A percentile compares a stretch with the other conserved stretches of the same genome.
phyloP scores from a whole-genome alignment of 129 eudicot species.

The Gnaphalium uliginosum region DNA sequence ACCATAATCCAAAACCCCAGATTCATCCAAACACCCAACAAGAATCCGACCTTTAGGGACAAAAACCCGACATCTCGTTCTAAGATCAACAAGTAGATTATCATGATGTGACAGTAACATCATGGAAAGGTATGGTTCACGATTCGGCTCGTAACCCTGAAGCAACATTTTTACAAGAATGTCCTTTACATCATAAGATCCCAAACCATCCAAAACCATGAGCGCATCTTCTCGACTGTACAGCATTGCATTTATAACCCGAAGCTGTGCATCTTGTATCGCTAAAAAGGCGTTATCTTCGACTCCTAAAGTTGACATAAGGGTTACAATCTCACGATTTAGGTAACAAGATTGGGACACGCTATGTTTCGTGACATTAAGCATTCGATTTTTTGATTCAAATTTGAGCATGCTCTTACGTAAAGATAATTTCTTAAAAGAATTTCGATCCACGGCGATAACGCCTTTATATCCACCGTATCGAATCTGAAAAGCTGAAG shows the following conservation, averaged over 20 bases:
- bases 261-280: constrained; percentile 57
- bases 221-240: constrained; percentile 63
- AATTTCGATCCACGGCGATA: constrained; percentile 71
- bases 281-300: constrained; percentile 54
- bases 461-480: constrained; percentile 98
- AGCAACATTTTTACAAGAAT: constrained; percentile 63
- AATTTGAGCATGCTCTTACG: constrained; percentile 87
- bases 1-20: constrained; percentile 77
- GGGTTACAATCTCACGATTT: constrained; percentile 82
- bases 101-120: constrained; percentile 73
- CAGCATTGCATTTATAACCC: constrained; percentile 54
- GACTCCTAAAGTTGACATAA: constrained; percentile 78
- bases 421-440: constrained; percentile 69
- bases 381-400: constrained; percentile 81
- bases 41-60: constrained; percentile 88
- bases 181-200: constrained; percentile 52
- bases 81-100: constrained; percentile 54
- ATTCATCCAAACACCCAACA: constrained; percentile 87
- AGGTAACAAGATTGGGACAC: constrained; percentile 82
- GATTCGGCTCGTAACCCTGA: constrained; percentile 69
- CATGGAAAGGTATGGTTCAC: constrained; percentile 78
- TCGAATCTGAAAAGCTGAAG: constrained; percentile 92
- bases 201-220: constrained; percentile 63
- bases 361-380: constrained; percentile 79
- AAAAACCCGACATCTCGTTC: constrained; percentile 69